Conservation (phyloP, 805 yeast species). For the Candida succiphila region DNA sequence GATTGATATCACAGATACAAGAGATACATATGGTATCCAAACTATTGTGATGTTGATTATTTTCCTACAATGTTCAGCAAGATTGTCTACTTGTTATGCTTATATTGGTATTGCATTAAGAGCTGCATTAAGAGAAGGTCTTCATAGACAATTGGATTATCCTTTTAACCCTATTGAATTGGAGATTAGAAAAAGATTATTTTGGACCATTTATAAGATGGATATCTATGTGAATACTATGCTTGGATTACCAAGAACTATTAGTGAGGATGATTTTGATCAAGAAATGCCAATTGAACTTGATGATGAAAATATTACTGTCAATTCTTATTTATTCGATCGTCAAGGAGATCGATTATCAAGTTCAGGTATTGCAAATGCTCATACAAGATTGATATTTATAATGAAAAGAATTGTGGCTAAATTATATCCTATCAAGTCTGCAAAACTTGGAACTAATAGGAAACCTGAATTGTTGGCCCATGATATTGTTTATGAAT, state of each 20-base stretch:
- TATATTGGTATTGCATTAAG: conserved; percentile 83
- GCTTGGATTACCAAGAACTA: conserved; percentile 74
- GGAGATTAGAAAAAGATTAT: conserved; percentile 75
- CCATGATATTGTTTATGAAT: conserved; percentile 38
- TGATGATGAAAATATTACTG: conserved; percentile 80
- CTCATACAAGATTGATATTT: conserved; percentile 67
- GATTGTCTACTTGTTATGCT: conserved; percentile 79
- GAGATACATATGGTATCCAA: conserved; percentile 75
- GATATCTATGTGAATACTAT: conserved; percentile 84
- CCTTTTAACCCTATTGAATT: conserved; percentile 66
- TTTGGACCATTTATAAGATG: conserved; percentile 87
- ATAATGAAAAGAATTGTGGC: conserved; percentile 64
- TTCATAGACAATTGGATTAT: conserved; percentile 63
- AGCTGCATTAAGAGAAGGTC: conserved; percentile 73
- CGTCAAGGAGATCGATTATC: conserved; percentile 44
- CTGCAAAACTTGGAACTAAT: conserved; percentile 18
- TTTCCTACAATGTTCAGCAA: conserved; percentile 81
- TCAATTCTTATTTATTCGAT: conserved; percentile 37
- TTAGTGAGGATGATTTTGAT: conserved; percentile 72
- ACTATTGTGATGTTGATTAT: conserved; percentile 79
- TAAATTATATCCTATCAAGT: conserved; percentile 66
- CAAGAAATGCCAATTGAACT: conserved; percentile 79
- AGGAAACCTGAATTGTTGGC: conserved; percentile 23
- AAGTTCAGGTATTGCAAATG: conserved; percentile 73
- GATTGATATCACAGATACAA: conserved; percentile 75